Evolutionary conservation across 495 filamentous ascomycete genomes (phyloP), one percentile per base, ranked within the genome.

Genomic region (Tuber umbilicatum): DNA sequence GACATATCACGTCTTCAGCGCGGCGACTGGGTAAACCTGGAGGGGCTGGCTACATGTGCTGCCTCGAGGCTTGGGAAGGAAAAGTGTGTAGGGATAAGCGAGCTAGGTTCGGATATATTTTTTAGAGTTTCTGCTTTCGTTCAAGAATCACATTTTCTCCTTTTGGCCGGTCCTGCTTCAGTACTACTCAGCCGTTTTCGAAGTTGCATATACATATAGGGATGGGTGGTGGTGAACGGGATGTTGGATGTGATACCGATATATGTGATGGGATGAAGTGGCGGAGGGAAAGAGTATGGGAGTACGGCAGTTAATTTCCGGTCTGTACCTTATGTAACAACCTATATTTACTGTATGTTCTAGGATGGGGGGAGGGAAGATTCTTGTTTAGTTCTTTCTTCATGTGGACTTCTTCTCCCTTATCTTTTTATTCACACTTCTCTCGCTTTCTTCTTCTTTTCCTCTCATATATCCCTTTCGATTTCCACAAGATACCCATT

Each of bases 31-130:
- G 78, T 80, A 43, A 76, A 78, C 76, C 74, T 81, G 70, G 73
- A 77, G 69, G 79, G 79, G 47, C 70, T 81, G 45, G 70, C 76
- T 27, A 70, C 55, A 38, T 81, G 79, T 23, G 79, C 79, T 45
- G 70, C 73, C 39, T 73, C 64, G 39, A 81, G 73, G 50, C 42
- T 81, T 39, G 71, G 72, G 38, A 81, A 81, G 70, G 79, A 75
- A 35, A 71, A 68, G 69, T 81, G 80, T 73, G 73, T 77, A 38
- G 73, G 75, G 40, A 81, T 81, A 79, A 81, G 79, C 76, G 80
- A 81, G 76, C 80, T 81, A 79, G 80, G 80, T 81, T 71, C 68
- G 71, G 69, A 50, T 74, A 23, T 42, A 60, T 27, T 64, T 74
- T 75, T 76, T 41, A 73, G 23, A 80, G 67, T 45, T 72, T 80